Evolutionary conservation across 1,139 yeast genomes (phyloP).

Genomic region (Spathaspora jeffriesii): DNA sequence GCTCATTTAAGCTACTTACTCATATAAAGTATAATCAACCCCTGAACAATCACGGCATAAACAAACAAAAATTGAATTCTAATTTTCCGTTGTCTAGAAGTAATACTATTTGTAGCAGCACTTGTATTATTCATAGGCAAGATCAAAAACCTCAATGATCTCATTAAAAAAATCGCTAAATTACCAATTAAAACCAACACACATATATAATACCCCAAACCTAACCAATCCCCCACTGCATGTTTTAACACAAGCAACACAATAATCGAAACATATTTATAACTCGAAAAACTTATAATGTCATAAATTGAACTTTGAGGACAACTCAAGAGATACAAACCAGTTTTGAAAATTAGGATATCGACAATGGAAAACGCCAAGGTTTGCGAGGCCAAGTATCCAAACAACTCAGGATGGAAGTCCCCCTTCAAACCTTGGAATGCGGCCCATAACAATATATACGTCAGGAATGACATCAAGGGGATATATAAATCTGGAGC

Average conservation of each 20-base stretch:
- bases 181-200: slow-evolving; percentile 46
- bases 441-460: slow-evolving; percentile 81
- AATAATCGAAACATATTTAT: slow-evolving; percentile 85
- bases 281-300: slow-evolving; percentile 87
- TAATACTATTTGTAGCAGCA: slow-evolving; percentile 40
- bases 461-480: slow-evolving; percentile 88
- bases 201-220: slow-evolving; percentile 38
- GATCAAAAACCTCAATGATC: slow-evolving; percentile 80
- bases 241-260: slow-evolving; percentile 52
- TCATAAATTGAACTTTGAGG: slow-evolving; percentile 71
- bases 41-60: slow-evolving; percentile 84
- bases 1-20: slow-evolving; percentile 25
- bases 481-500: slow-evolving; percentile 98
- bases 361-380: slow-evolving; percentile 82
- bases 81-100: slow-evolving; percentile 72
- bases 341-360: slow-evolving; percentile 43
- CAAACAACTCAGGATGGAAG: slow-evolving; percentile 92
- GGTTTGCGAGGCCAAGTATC: slow-evolving; percentile 88
- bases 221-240: slow-evolving; percentile 27
- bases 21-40: slow-evolving; percentile 43
- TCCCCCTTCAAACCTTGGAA: slow-evolving; percentile 87
- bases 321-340: slow-evolving; percentile 48
- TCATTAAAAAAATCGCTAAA: slow-evolving; percentile 72
- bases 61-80: slow-evolving; percentile 85
- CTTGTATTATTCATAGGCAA: slow-evolving; percentile 50